Percentiles rank a stretch among this genome's conserved stretches.
Evolutionary conservation across 306 rosid genomes (phyloP).

Genomic region (Glycyrrhiza uralensis): DNA sequence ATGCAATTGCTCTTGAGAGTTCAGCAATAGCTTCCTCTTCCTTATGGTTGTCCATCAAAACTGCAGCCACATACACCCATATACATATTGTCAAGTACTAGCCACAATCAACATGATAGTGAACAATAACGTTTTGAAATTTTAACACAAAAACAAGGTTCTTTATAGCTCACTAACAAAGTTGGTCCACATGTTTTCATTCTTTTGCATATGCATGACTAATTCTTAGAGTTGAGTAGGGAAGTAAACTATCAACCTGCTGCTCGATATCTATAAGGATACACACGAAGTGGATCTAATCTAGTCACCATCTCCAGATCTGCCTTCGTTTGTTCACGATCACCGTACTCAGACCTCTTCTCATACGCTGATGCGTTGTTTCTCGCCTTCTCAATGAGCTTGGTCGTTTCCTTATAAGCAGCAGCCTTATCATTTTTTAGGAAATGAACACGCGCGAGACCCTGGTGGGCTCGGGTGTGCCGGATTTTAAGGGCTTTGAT

Average conservation of each 20-base stretch:
- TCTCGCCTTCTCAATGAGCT: slow-evolving; percentile 50
- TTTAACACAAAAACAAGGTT: background rate
- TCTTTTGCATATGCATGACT: background rate
- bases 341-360: slow-evolving; percentile 91
- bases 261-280: slow-evolving; percentile 96
- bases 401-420: slow-evolving; percentile 85
- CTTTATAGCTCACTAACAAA: background rate
- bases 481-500: slow-evolving; percentile 79
- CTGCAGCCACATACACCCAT: slow-evolving; percentile 37
- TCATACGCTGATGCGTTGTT: slow-evolving; percentile 78
- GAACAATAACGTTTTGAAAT: background rate
- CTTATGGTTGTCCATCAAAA: slow-evolving; percentile 80
- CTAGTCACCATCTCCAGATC: slow-evolving; percentile 83
- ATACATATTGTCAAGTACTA: background rate
- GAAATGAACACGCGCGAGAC: slow-evolving; percentile 90
- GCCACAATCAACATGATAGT: background rate
- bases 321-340: slow-evolving; percentile 69
- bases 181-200: background rate
- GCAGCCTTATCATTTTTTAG: slow-evolving; percentile 57
- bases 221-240: background rate
- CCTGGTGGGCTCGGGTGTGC: slow-evolving; percentile 95
- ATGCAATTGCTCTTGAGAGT: slow-evolving; percentile 79
- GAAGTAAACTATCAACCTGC: slow-evolving; percentile 59
- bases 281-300: slow-evolving; percentile 84
- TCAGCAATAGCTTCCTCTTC: slow-evolving; percentile 83